Percentiles rank a stretch among this genome's conserved stretches.
These are phyloP conservation scores for Mortierella claussenii DNA, from an alignment of 192 early-diverging fungal genomes.

Conservation along the genomic window DNA sequence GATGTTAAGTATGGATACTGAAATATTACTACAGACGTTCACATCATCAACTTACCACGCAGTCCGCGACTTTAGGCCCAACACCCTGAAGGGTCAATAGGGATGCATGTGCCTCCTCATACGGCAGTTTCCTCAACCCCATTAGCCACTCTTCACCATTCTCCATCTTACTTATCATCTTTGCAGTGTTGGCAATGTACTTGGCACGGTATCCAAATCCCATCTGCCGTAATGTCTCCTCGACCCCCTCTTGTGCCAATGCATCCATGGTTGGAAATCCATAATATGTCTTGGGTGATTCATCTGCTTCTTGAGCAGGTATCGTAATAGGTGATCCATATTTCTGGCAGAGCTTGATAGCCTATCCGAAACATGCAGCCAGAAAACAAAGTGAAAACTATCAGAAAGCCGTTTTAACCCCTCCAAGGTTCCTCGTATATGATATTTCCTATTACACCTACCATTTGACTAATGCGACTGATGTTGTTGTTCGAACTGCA, in stretches of 20 bases:
- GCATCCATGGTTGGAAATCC: constrained; percentile 74
- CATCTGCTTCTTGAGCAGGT: not conserved
- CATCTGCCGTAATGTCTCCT: constrained; percentile 70
- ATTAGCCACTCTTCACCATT: constrained; percentile 70
- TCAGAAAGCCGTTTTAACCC: too few species aligned
- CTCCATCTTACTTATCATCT: constrained; percentile 55
- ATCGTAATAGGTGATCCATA: constrained; percentile 57
- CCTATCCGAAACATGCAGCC: constrained; percentile 21
- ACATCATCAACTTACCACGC: constrained; percentile 67
- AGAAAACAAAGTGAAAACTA: not conserved
- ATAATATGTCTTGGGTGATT: constrained; percentile 57
- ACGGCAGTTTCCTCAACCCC: constrained; percentile 63
- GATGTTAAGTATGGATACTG: not conserved
- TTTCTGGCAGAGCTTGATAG: constrained; percentile 57
- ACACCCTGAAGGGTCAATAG: constrained; percentile 81
- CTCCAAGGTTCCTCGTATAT: too few species aligned
- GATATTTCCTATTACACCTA: too few species aligned
- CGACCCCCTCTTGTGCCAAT: constrained; percentile 68
- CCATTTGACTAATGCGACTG: constrained; percentile 86
- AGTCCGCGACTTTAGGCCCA: constrained; percentile 98
- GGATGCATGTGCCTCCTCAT: constrained; percentile 66
- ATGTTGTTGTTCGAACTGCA: constrained; percentile 98
- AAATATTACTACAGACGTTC: not conserved
- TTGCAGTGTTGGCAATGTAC: constrained; percentile 84
- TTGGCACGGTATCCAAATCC: constrained; percentile 98